These are phyloP conservation scores for Cyclotella choctawhatcheeana DNA, from an alignment of 108 stramenopile species.

Conservation along the genomic window DNA sequence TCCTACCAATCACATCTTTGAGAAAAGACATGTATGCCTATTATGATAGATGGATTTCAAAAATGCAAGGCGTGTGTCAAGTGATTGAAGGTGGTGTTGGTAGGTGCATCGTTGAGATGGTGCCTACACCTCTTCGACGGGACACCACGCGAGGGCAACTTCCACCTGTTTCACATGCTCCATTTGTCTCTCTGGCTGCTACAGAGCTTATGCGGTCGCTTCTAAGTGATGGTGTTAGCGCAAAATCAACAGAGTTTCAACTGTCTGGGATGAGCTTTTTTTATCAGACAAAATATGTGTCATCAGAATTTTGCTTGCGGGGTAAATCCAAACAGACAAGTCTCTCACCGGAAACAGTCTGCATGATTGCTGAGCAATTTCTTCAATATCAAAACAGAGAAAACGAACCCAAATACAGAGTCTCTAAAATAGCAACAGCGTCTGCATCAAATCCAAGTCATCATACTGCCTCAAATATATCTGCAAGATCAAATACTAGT, in stretches of 20 bases:
- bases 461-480: conserved; percentile 26
- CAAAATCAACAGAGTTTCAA: conserved; percentile 10
- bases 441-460: conserved; percentile 16
- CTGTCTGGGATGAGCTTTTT: conserved; percentile 50
- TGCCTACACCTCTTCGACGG: conserved; percentile 59
- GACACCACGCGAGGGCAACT: conserved; percentile 37
- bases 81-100: conserved; percentile 55
- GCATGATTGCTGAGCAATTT: conserved; percentile 42
- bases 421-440: conserved; percentile 1
- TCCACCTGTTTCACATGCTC: conserved; percentile 39
- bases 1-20: conserved; percentile 63
- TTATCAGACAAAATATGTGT: conserved; percentile 32
- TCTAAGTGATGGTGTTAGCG: conserved; percentile 11
- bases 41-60: conserved; percentile 60
- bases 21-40: conserved; percentile 57
- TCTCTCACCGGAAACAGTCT: conserved; percentile 36
- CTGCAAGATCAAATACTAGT: conserved; percentile 3
- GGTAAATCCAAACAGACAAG: not conserved
- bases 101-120: conserved; percentile 62
- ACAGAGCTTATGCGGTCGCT: conserved; percentile 43
- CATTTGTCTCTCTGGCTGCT: conserved; percentile 42
- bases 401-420: not conserved
- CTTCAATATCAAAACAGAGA: conserved; percentile 18
- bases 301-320: conserved; percentile 15
- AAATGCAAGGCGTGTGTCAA: conserved; percentile 44